A percentile compares a stretch with the other conserved stretches of the same genome.
Conservation (phyloP, 78 protist genomes). For the Dictyostelium capitatum region DNA sequence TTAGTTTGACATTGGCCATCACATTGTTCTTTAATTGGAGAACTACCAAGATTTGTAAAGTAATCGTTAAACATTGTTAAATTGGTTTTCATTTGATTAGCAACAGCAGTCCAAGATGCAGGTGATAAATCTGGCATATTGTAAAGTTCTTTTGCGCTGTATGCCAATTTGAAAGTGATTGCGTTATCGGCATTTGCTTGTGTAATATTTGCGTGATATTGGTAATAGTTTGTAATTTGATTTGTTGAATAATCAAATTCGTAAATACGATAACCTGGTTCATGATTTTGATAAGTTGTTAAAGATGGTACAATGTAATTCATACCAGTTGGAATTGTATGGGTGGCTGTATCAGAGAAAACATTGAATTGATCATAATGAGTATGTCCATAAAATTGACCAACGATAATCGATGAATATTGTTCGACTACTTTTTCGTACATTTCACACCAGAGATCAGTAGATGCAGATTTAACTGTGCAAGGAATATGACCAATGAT, state of each 20-base stretch:
- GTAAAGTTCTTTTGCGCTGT: slow-evolving; percentile 54
- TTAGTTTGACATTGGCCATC: slow-evolving; percentile 12
- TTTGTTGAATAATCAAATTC: slow-evolving; percentile 29
- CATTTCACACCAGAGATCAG: slow-evolving; percentile 55
- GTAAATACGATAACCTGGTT: slow-evolving; percentile 77
- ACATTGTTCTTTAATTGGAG: slow-evolving; percentile 48
- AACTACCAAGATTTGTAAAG: not conserved
- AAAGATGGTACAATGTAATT: slow-evolving; percentile 62
- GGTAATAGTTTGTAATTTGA: slow-evolving; percentile 53
- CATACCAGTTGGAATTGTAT: slow-evolving; percentile 59
- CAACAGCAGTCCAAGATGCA: slow-evolving; percentile 47
- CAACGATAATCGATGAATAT: slow-evolving; percentile 23
- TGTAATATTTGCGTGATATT: slow-evolving; percentile 57
- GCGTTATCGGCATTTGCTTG: slow-evolving; percentile 32
- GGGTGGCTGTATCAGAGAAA: slow-evolving; percentile 29
- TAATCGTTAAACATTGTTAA: slow-evolving; percentile 2
- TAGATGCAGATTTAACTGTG: slow-evolving; percentile 37
- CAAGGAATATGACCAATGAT: slow-evolving; percentile 79
- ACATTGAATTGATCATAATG: slow-evolving; percentile 59
- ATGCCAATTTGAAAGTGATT: slow-evolving; percentile 20
- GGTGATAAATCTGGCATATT: slow-evolving; percentile 33
- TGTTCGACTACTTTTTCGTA: slow-evolving; percentile 21
- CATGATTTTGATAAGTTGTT: slow-evolving; percentile 78
- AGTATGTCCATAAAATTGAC: slow-evolving; percentile 78
- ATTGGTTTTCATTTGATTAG: slow-evolving; percentile 23